A percentile compares a stretch with the other conserved stretches of the same genome.
Evolutionary conservation across 2,329 filamentous ascomycete genomes (phyloP).

Genomic region (Stromatinia cepivora): DNA sequence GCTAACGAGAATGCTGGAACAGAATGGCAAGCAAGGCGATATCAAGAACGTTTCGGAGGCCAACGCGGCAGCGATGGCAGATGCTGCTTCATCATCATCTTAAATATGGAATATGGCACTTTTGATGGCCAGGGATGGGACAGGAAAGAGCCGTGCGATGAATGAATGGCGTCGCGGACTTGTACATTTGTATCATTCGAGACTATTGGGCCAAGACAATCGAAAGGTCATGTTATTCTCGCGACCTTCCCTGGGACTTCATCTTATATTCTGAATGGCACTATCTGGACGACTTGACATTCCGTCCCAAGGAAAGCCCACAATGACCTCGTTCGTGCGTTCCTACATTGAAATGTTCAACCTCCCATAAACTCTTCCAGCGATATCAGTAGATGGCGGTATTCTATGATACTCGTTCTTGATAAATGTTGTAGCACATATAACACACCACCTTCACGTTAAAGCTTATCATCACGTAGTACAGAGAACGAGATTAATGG

Average conservation of each 20-base stretch:
- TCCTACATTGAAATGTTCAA: background rate
- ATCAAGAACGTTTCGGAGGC: constrained; percentile 66
- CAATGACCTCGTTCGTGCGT: background rate
- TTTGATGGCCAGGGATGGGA: constrained; percentile 18
- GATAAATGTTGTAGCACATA: constrained; percentile 5
- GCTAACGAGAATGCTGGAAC: constrained; percentile 37
- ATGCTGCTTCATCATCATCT: constrained; percentile 32
- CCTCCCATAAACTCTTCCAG: background rate
- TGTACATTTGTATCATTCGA: constrained; percentile 40
- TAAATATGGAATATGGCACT: constrained; percentile 26
- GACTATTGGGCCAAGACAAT: constrained; percentile 28
- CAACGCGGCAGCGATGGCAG: constrained; percentile 46
- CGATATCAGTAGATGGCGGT: background rate
- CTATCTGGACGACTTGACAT: background rate
- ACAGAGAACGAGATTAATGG: background rate
- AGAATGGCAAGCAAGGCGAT: constrained; percentile 98
- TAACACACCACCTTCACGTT: background rate
- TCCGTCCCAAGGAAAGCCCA: background rate
- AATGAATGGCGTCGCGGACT: constrained; percentile 22
- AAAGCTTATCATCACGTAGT: background rate
- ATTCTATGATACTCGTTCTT: background rate
- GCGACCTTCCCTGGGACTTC: background rate
- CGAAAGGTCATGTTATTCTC: constrained; percentile 19
- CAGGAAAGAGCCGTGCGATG: constrained; percentile 16
- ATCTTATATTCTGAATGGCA: background rate